phyloP scores from a whole-genome alignment of 306 rosid species.

The Rosa lucieae region DNA sequence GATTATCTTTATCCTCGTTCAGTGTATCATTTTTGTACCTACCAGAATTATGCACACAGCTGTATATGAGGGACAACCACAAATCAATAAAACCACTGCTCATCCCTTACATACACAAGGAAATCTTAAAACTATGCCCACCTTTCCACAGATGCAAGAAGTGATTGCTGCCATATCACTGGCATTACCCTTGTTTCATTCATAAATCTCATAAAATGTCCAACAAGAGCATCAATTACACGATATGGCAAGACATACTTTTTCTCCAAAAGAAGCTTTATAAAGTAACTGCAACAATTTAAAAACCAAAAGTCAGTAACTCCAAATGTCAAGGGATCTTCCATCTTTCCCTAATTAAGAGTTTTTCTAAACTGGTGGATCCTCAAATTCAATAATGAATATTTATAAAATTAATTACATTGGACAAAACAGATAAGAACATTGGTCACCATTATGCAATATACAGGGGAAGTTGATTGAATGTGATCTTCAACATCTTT shows the following conservation, averaged over 20 bases:
- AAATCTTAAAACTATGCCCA: slow-evolving; percentile 26
- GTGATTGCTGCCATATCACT: slow-evolving; percentile 97
- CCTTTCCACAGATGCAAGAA: slow-evolving; percentile 93
- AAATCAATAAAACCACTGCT: not conserved
- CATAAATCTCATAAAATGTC: slow-evolving; percentile 76
- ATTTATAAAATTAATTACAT: not conserved
- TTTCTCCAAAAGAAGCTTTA: slow-evolving; percentile 92
- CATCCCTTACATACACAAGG: not conserved
- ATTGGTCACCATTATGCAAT: not conserved
- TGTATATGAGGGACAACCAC: not conserved
- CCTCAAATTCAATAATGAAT: not conserved
- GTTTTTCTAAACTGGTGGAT: not conserved
- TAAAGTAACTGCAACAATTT: slow-evolving; percentile 72
- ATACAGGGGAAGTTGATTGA: not conserved
- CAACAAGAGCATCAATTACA: slow-evolving; percentile 74
- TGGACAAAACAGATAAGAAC: not conserved
- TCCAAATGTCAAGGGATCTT: not conserved
- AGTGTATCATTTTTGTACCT: slow-evolving; percentile 85
- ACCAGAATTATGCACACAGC: slow-evolving; percentile 28
- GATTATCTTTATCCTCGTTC: slow-evolving; percentile 69
- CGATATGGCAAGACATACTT: slow-evolving; percentile 89
- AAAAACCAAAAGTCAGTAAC: slow-evolving; percentile 22
- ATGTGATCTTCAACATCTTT: not conserved
- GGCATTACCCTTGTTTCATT: slow-evolving; percentile 77
- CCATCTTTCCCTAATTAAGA: not conserved